Base-by-base conservation (phyloP, 2,329 filamentous ascomycete genomes). In the Coniochaeta ligniaria region DNA sequence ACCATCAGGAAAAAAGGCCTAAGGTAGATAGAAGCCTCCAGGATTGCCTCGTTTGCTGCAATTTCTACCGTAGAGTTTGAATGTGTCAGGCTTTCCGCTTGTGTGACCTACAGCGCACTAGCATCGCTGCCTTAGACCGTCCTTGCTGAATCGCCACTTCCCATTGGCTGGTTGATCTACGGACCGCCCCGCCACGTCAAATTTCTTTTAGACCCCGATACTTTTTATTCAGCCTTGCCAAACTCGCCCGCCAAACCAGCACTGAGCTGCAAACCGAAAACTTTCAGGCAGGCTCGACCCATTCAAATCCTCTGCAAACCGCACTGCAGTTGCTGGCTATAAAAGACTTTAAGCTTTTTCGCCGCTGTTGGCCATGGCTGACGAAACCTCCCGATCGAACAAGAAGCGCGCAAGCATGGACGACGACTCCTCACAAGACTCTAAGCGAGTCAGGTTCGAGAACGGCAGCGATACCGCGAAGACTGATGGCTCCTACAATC, bases 401-500 rank as follows among this genome's bases (percentile, higher is more conserved):
- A 73, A 69, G 59, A 82, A 82, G 70, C 75, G 80, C 65, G 71
- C 71, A 58, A 80, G 75, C 65, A 72, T 75, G 58, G 78, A 81
- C 62, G 67, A 70, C 56, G 67, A 70, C 56, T 58, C 56, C 31
- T 31, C 61, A 20, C 68, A 70, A 26, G 68, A 69, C 35, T 68
- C 68, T 57, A 73, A 73, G 66, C 67, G 72, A 26, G 61, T 66
- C 45, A 74, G 69, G 61, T 67, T 55, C 54, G 61, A 63, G 2
- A 62, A 69, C 62, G 66, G 65, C 60, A 72, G 75, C 63, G 79
- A 80, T 57, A 59, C 62, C 45, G 60, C 45, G 31, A 66, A 63
- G 57, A 62, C 62, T 57, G 69, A 66, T 16, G 66, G 70, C 20
- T 75, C 74, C 64, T 72, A 83, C 72, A 98, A 98, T 73, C 91